phyloP scores from a whole-genome alignment of 2,329 filamentous ascomycete genomes.

The Apiospora kogelbergensis region DNA sequence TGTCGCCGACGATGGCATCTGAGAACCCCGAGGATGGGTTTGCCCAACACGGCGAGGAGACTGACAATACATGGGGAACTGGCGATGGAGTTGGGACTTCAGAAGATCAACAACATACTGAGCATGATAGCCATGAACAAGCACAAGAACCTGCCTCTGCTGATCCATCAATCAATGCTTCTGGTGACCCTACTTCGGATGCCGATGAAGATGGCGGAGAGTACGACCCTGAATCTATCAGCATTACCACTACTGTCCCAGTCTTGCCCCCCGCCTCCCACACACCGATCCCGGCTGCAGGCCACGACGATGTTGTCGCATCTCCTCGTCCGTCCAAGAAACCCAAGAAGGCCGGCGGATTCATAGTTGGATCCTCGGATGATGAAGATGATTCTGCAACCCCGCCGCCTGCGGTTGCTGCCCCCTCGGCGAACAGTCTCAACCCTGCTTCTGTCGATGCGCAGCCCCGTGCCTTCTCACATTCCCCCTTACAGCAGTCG shows the following conservation, averaged over 20 bases:
- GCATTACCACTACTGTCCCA: slow-evolving; percentile 31
- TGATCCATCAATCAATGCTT: slow-evolving; percentile 45
- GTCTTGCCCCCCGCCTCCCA: slow-evolving; percentile 9
- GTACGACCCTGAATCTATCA: slow-evolving; percentile 59
- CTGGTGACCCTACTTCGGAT: slow-evolving; percentile 47
- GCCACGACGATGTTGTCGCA: slow-evolving; percentile 28
- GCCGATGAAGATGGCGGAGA: slow-evolving; percentile 57
- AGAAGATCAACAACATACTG: slow-evolving; percentile 57
- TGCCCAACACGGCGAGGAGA: slow-evolving; percentile 22
- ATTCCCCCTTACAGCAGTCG: slow-evolving; percentile 26
- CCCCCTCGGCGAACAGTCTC: slow-evolving; percentile 17
- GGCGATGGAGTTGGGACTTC: slow-evolving; percentile 53
- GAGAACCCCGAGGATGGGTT: slow-evolving; percentile 22
- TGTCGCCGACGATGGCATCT: slow-evolving; percentile 27
- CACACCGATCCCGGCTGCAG: slow-evolving; percentile 17
- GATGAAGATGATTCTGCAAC: slow-evolving; percentile 47
- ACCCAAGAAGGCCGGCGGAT: slow-evolving; percentile 60
- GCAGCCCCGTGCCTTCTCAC: slow-evolving; percentile 20
- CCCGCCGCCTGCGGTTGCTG: slow-evolving; percentile 15
- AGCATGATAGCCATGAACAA: slow-evolving; percentile 54
- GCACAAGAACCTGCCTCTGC: slow-evolving; percentile 46
- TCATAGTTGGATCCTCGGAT: slow-evolving; percentile 60
- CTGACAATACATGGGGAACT: slow-evolving; percentile 42
- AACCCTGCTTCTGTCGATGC: slow-evolving; percentile 25
- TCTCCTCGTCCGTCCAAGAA: slow-evolving; percentile 48